Evolutionary conservation across 108 stramenopile species (phyloP), one percentile per base, ranked within the genome.

Genomic region (Conticribra guillardii): DNA sequence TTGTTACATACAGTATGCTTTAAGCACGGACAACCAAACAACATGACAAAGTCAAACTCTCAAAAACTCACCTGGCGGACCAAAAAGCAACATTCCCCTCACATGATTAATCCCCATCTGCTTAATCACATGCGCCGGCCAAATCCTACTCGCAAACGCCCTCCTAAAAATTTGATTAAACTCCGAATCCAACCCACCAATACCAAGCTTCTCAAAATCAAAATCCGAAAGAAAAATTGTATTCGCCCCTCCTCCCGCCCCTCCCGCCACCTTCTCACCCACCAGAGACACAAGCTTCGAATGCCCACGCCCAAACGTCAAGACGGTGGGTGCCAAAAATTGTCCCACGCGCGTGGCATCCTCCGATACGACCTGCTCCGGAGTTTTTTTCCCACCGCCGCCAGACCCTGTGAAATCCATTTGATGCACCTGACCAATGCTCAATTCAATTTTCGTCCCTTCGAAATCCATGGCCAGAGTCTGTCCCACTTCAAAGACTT

Each of bases 81-180:
- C 93, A 61, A 60, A 97, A n/a, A 99, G 87, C 61, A 99, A 74
- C 92, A 99, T 98, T 52, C 99, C 99, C 23, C 97, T 82, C 9
- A 98, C 97, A 82, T 99, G 99, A 72, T 90, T 96, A 75, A 98
- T 98, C 4, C 99, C 99, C 90, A 99, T 84, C 69, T 98, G 90
- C 64, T 94, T 87, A 51, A 98, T 96, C 60, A 98, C 85, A 67
- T 96, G 88, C 9, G 92, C 76, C 32, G 98, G 97, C 92, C 95
- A 97, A 61, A 99, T 96, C 9, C 99, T 90, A 55, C 88, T 89
- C 23, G 97, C 97, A 82, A 99, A 99, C 41, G 99, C 99, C 47
- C 96, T 89, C 32, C 98, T 88, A 83, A 99, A 99, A 67, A 99
- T 99, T 57, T 94, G 82, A 72, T 95, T 96, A 85, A 99, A 99